Percentiles rank a stretch among this genome's conserved stretches.
These are phyloP conservation scores for Ambrosia hybrid DNA, from an alignment of 140 eudicot genomes.

Conservation along the genomic window DNA sequence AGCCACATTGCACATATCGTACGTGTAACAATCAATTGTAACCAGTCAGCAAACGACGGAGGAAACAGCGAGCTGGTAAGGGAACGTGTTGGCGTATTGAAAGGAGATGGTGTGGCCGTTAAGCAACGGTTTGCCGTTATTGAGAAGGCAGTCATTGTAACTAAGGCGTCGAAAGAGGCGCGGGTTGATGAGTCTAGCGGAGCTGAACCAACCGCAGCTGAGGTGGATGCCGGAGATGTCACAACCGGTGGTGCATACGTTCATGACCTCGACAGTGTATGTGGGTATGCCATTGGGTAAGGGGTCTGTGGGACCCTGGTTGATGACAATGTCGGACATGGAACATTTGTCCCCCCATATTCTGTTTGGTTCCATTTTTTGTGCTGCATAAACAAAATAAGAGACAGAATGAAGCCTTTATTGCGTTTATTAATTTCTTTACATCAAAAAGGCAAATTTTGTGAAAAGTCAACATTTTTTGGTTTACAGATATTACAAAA, in stretches of 20 bases:
- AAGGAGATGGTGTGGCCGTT: slow-evolving; percentile 71
- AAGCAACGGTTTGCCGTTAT: slow-evolving; percentile 62
- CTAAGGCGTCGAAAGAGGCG: slow-evolving; percentile 62
- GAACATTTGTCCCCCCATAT: slow-evolving; percentile 83
- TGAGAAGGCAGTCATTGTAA: slow-evolving; percentile 76
- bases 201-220: slow-evolving; percentile 93
- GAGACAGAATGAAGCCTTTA: slow-evolving; percentile 8
- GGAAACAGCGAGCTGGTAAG: slow-evolving; percentile 72
- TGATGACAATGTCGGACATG: slow-evolving; percentile 61
- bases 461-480: slow-evolving; percentile 33
- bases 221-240: slow-evolving; percentile 76
- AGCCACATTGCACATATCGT: too few species aligned
- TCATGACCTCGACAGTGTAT: slow-evolving; percentile 82
- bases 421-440: background rate
- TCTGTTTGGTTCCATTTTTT: slow-evolving; percentile 56
- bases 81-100: slow-evolving; percentile 77
- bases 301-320: slow-evolving; percentile 77
- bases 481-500: background rate
- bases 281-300: slow-evolving; percentile 86
- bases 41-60: slow-evolving; percentile 34
- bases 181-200: slow-evolving; percentile 76
- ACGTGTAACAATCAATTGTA: background rate
- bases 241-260: slow-evolving; percentile 79
- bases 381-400: slow-evolving; percentile 24
- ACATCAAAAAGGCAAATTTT: slow-evolving; percentile 21